These are phyloP conservation scores for Yamadazyma jaroonii DNA, from an alignment of 1,139 yeast genomes.

Conservation along the genomic window DNA sequence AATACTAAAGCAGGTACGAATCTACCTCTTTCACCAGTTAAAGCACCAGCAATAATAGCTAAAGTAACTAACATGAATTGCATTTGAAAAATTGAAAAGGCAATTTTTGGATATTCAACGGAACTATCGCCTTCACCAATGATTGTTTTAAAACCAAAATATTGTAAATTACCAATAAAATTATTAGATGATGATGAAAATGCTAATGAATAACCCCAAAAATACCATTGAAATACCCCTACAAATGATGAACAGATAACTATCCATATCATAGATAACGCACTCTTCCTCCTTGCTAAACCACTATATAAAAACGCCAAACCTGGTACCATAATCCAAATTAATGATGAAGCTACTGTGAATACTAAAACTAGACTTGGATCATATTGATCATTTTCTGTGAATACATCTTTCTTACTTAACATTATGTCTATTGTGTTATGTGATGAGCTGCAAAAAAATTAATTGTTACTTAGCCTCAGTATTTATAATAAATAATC, in stretches of 20 bases:
- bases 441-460: no score
- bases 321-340: constrained; percentile 93
- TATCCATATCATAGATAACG: constrained; percentile 85
- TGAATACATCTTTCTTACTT: constrained; percentile 30
- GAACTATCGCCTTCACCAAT: constrained; percentile 48
- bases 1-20: constrained; percentile 82
- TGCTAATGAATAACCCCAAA: constrained; percentile 96
- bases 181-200: constrained; percentile 75
- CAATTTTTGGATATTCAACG: constrained; percentile 70
- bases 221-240: constrained; percentile 91
- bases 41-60: constrained; percentile 92
- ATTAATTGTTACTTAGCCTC: no score
- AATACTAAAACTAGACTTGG: constrained; percentile 43
- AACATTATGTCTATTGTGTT: constrained; percentile 2
- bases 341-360: constrained; percentile 65
- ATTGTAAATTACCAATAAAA: constrained; percentile 81
- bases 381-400: constrained; percentile 42
- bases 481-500: no score
- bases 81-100: constrained; percentile 84
- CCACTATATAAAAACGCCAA: constrained; percentile 93
- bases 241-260: constrained; percentile 72
- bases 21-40: constrained; percentile 86
- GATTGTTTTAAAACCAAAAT: constrained; percentile 76
- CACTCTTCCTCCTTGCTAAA: constrained; percentile 86
- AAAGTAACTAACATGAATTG: constrained; percentile 88